Percentiles rank a stretch among this genome's conserved stretches.
These are phyloP conservation scores for Neonectria neomacrospora DNA, from an alignment of 2,329 filamentous ascomycete genomes.

Conservation along the genomic window DNA sequence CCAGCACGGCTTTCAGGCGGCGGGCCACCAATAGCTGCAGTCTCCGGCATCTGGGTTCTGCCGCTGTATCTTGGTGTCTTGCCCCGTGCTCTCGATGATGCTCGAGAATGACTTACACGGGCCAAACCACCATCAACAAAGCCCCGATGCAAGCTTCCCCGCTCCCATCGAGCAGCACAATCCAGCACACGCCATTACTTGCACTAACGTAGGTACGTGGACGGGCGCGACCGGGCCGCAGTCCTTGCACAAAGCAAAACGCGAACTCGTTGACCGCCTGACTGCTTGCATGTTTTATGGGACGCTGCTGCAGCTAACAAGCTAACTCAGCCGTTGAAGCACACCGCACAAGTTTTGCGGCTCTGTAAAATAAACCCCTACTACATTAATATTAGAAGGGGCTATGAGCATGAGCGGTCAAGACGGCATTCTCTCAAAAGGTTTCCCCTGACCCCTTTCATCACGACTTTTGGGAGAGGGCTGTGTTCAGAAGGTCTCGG, in stretches of 20 bases:
- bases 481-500: background rate
- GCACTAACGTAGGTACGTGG: constrained; percentile 40
- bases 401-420: constrained; percentile 31
- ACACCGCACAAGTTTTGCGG: constrained; percentile 45
- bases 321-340: constrained; percentile 42
- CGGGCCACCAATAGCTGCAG: constrained; percentile 36
- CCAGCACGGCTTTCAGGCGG: constrained; percentile 21
- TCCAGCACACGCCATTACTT: constrained; percentile 29
- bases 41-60: constrained; percentile 34
- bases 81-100: constrained; percentile 39
- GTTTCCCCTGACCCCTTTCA: constrained; percentile 35
- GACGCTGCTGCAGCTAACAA: constrained; percentile 45
- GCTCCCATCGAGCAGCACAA: constrained; percentile 22
- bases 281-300: constrained; percentile 49
- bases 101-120: constrained; percentile 37
- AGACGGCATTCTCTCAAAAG: constrained; percentile 3
- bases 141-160: constrained; percentile 20
- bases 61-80: constrained; percentile 27
- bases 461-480: constrained; percentile 4
- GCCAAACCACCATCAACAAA: constrained; percentile 20
- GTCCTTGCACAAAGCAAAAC: constrained; percentile 37
- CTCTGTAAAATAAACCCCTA: constrained; percentile 45
- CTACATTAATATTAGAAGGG: constrained; percentile 40
- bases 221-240: constrained; percentile 22
- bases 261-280: constrained; percentile 45